Conservation (phyloP, 2,329 filamentous ascomycete species). For the Verticillium alfalfae region DNA sequence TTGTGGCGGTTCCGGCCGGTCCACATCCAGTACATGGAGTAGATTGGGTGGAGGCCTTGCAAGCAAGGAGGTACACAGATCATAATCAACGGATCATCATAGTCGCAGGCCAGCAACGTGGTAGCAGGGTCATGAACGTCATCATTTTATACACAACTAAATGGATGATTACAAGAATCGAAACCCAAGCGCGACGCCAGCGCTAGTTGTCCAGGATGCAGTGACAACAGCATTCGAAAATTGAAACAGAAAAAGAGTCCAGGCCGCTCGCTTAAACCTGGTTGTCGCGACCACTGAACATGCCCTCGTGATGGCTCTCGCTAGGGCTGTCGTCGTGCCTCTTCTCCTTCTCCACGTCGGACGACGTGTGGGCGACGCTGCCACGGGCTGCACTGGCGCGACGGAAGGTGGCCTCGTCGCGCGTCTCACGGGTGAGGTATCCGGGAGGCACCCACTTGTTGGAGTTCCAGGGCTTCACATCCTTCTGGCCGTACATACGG, state of each 20-base stretch:
- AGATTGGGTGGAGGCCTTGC: too few relatives aligned
- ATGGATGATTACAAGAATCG: neutral
- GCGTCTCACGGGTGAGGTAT: conserved; percentile 32
- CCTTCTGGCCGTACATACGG: conserved; percentile 57
- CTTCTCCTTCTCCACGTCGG: neutral
- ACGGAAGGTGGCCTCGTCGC: conserved; percentile 18
- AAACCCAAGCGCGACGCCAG: neutral
- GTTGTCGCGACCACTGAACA: neutral
- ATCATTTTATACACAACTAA: neutral
- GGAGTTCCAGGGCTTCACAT: conserved; percentile 58
- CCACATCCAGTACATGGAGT: too few relatives aligned
- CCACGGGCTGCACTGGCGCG: conserved; percentile 14
- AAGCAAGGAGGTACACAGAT: too few relatives aligned
- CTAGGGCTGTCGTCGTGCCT: neutral
- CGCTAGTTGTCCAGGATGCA: neutral
- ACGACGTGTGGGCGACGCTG: neutral
- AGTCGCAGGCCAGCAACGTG: too few relatives aligned
- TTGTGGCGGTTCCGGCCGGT: too few relatives aligned
- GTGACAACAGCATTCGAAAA: neutral
- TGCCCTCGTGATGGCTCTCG: neutral
- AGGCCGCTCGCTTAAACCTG: neutral
- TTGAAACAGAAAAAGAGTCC: neutral
- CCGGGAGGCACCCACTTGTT: conserved; percentile 43
- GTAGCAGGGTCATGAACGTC: neutral
- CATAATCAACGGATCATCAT: too few relatives aligned